Percentiles rank a stretch among this genome's conserved stretches.
Conservation (phyloP, 768 basidiomycete genomes). For the Lyophyllum decastes region DNA sequence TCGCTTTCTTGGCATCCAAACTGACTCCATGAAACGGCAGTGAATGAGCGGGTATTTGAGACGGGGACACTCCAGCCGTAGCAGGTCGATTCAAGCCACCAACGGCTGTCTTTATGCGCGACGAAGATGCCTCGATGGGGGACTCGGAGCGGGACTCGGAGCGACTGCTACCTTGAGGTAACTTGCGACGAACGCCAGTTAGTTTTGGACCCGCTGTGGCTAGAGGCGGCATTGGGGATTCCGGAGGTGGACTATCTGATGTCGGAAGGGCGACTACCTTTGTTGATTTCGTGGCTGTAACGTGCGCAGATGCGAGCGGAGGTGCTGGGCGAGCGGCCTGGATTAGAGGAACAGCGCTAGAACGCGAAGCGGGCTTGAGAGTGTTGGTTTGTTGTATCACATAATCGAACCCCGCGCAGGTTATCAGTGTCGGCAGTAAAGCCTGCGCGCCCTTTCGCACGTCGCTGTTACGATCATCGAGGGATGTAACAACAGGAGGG, state of each 20-base stretch:
- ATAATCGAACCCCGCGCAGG: conserved; percentile 76
- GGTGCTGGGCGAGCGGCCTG: conserved; percentile 73
- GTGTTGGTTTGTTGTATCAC: conserved; percentile 85
- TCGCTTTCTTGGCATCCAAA: conserved; percentile 61
- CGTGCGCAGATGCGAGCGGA: conserved; percentile 7
- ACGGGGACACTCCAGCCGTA: conserved; percentile 27
- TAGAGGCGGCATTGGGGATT: conserved; percentile 41
- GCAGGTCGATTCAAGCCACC: conserved; percentile 48
- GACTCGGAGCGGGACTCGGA: conserved; percentile 51
- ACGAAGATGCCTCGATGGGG: conserved; percentile 33
- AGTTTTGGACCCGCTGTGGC: conserved; percentile 48
- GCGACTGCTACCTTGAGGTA: conserved; percentile 62
- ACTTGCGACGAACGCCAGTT: conserved; percentile 69
- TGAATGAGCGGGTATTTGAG: conserved; percentile 32
- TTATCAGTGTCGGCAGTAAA: conserved; percentile 74
- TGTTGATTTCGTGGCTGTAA: background rate
- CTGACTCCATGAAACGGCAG: conserved; percentile 55
- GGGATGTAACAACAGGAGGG: conserved; percentile 63
- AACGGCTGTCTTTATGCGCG: conserved; percentile 35
- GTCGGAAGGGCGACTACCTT: conserved; percentile 27
- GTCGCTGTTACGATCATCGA: conserved; percentile 91
- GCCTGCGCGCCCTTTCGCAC: conserved; percentile 91
- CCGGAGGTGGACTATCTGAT: conserved; percentile 41
- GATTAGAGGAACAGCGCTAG: conserved; percentile 83
- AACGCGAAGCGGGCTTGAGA: conserved; percentile 89